Evolutionary conservation across 2,329 filamentous ascomycete genomes (phyloP).

Genomic region (Escovopsis weberi): DNA sequence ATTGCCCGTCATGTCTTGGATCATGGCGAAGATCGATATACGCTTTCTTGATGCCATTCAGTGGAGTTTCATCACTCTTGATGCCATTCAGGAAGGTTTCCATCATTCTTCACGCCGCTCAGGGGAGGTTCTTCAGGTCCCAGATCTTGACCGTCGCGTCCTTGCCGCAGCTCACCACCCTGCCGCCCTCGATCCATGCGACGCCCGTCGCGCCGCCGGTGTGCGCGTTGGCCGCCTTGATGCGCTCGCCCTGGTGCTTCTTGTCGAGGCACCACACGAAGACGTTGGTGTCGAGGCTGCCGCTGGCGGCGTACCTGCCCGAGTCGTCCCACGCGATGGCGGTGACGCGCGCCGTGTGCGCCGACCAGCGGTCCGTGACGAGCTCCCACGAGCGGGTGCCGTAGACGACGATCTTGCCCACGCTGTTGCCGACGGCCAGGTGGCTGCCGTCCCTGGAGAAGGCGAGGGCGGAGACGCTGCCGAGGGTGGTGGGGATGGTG

Average conservation of each 20-base stretch:
- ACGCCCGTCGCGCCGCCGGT: conserved; percentile 92
- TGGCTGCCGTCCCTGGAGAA: conserved; percentile 68
- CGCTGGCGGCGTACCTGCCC: conserved; percentile 68
- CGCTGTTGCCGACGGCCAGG: conserved; percentile 68
- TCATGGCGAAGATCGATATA: too few species aligned
- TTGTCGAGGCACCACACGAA: conserved; percentile 80
- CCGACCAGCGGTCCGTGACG: conserved; percentile 59
- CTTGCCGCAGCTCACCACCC: conserved; percentile 65
- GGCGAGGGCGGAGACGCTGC: conserved; percentile 62
- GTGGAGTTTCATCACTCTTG: too few species aligned
- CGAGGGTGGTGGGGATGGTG: conserved; percentile 52
- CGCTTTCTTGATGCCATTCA: too few species aligned
- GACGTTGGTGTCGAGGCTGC: conserved; percentile 79
- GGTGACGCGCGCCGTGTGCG: conserved; percentile 43
- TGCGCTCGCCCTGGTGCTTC: conserved; percentile 63
- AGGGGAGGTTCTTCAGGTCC: conserved; percentile 30
- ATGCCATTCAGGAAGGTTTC: too few species aligned
- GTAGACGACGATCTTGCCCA: conserved; percentile 81
- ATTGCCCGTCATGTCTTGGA: too few species aligned
- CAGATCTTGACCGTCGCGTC: conserved; percentile 90
- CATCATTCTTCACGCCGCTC: too few species aligned
- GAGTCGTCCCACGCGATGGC: conserved; percentile 61
- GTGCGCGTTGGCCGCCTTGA: conserved; percentile 78
- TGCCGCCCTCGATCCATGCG: conserved; percentile 57
- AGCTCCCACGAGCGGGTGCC: conserved; percentile 46